A percentile compares a stretch with the other conserved stretches of the same genome.
phyloP scores from a whole-genome alignment of 73 alveolate genomes.

The Paramecium primaurelia region DNA sequence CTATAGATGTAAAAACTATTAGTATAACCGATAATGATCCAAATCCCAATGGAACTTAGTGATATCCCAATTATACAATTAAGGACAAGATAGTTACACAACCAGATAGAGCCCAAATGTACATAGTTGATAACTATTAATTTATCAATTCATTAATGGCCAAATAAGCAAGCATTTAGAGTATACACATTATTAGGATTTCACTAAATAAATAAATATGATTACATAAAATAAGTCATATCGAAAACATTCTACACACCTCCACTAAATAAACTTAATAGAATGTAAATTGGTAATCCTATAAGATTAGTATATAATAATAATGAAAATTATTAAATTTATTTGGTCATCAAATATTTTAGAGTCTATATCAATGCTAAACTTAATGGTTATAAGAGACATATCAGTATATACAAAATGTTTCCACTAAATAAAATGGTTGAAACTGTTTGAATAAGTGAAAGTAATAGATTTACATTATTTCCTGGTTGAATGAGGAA shows the following conservation, averaged over 20 bases:
- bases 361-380: not conserved
- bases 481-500: slow-evolving; percentile 2
- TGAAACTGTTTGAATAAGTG: not conserved
- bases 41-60: not conserved
- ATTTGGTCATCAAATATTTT: not conserved
- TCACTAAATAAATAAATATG: not conserved
- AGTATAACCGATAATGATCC: slow-evolving; percentile 1
- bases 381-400: slow-evolving; percentile 6
- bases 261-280: not conserved
- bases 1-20: slow-evolving; percentile 5
- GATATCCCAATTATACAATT: not conserved
- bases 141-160: not conserved
- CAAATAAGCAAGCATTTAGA: slow-evolving; percentile 16
- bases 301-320: not conserved
- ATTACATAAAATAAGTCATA: slow-evolving; percentile 9
- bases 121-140: not conserved
- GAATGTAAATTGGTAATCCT: not conserved
- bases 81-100: not conserved
- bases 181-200: not conserved
- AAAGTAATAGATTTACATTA: not conserved
- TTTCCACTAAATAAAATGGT: not conserved
- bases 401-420: not conserved
- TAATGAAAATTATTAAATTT: not conserved
- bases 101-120: slow-evolving; percentile 2
- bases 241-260: not conserved